phyloP scores from a whole-genome alignment of 306 rosid genomes.

The Cucumis hystrix region DNA sequence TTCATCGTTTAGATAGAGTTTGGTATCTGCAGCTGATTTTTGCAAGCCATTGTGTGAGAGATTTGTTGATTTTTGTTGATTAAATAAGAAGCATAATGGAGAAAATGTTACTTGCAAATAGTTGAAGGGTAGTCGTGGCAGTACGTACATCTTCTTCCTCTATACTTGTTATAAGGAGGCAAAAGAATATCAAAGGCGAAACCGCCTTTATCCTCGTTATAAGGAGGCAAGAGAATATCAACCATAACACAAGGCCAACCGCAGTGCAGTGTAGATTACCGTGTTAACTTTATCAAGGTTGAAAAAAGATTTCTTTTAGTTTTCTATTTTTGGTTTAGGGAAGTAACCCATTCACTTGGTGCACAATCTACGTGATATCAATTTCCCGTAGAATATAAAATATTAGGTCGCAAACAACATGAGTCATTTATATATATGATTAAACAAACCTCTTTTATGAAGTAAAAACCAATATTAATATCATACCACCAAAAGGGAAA shows the following conservation, averaged over 20 bases:
- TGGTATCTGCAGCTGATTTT: constrained; percentile 20
- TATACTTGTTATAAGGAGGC: constrained; percentile 67
- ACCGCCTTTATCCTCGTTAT: too few relatives aligned
- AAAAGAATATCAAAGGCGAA: too few relatives aligned
- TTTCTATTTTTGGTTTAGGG: neutral
- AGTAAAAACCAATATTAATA: neutral
- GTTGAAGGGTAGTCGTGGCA: constrained; percentile 66
- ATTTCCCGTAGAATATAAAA: neutral
- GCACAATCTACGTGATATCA: neutral
- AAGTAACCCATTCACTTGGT: neutral
- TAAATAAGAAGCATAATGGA: neutral
- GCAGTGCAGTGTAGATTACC: constrained; percentile 92
- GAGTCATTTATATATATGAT: neutral
- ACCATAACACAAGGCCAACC: constrained; percentile 76
- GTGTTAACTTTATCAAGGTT: constrained; percentile 63
- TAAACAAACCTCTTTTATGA: neutral
- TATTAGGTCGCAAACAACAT: neutral
- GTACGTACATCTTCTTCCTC: constrained; percentile 77
- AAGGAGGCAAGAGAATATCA: too few relatives aligned
- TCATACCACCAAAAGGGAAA: neutral
- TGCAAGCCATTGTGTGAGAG: neutral
- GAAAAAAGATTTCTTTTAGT: neutral
- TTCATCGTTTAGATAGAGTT: constrained; percentile 19
- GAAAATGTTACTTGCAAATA: constrained; percentile 39
- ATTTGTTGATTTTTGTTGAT: too few relatives aligned